Evolutionary conservation across 352 stramenopile genomes (phyloP).

Genomic region (Phytophthora megakarya): DNA sequence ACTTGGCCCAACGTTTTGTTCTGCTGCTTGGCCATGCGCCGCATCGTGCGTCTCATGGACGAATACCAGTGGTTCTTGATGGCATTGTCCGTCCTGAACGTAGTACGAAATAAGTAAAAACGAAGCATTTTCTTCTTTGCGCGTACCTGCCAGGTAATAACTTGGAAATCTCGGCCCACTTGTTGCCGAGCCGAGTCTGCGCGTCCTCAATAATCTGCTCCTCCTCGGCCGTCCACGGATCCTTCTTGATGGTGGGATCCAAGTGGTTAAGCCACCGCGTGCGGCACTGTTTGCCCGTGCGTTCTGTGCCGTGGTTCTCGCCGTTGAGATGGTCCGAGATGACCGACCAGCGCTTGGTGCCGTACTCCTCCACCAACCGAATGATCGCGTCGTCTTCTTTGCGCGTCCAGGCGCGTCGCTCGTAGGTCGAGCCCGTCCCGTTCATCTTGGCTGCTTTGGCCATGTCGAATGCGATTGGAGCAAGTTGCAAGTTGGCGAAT

Average conservation of each 20-base stretch:
- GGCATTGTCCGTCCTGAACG: slow-evolving; percentile 79
- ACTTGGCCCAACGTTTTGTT: slow-evolving; percentile 65
- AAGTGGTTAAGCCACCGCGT: slow-evolving; percentile 86
- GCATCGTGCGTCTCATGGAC: slow-evolving; percentile 91
- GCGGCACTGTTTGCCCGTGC: slow-evolving; percentile 85
- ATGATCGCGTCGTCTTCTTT: slow-evolving; percentile 89
- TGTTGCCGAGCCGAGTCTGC: slow-evolving; percentile 94
- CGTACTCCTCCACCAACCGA: slow-evolving; percentile 84
- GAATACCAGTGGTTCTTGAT: slow-evolving; percentile 94
- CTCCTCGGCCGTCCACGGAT: slow-evolving; percentile 89
- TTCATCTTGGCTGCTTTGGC: slow-evolving; percentile 67
- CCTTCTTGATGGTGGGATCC: slow-evolving; percentile 87
- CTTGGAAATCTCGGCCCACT: slow-evolving; percentile 99
- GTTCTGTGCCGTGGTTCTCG: slow-evolving; percentile 83
- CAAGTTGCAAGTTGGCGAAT: slow-evolving; percentile 17
- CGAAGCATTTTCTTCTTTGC: not conserved
- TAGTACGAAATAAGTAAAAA: slow-evolving; percentile 1
- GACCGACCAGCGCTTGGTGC: slow-evolving; percentile 87
- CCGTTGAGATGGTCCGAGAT: slow-evolving; percentile 88
- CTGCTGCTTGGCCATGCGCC: slow-evolving; percentile 87
- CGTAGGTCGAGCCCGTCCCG: slow-evolving; percentile 66
- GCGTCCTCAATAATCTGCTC: slow-evolving; percentile 91
- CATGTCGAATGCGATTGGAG: too few relatives aligned
- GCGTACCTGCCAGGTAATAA: slow-evolving; percentile 90
- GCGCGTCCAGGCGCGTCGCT: slow-evolving; percentile 82